Percentiles rank a stretch among this genome's conserved stretches.
These are phyloP conservation scores for Solanum chilense DNA, from an alignment of 257 asterid genomes.

Conservation along the genomic window DNA sequence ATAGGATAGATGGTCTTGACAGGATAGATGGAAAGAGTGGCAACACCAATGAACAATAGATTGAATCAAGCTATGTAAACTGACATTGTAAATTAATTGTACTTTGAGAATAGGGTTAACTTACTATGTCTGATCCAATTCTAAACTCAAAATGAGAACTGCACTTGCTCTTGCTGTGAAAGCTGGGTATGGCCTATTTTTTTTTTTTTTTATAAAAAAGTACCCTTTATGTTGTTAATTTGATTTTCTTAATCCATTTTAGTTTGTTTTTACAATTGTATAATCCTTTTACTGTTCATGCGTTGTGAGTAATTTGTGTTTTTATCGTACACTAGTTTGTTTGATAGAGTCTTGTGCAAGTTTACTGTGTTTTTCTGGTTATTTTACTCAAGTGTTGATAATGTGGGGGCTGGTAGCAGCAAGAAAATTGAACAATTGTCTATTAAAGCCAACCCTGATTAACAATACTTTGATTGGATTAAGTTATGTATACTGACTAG, in stretches of 20 bases:
- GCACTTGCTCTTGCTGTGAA: conserved; percentile 79
- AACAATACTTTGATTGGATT: background rate
- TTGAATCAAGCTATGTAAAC: background rate
- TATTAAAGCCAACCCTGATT: background rate
- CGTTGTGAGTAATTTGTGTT: background rate
- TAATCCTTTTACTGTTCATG: background rate
- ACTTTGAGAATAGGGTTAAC: conserved; percentile 31
- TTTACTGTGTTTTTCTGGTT: background rate
- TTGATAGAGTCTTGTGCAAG: background rate
- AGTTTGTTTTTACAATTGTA: background rate
- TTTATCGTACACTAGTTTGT: background rate
- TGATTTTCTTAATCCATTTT: background rate
- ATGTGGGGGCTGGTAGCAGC: background rate
- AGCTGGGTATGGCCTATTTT: conserved; percentile 48
- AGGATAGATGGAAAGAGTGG: background rate
- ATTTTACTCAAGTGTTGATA: background rate
- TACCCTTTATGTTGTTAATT: background rate
- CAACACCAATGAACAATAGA: background rate
- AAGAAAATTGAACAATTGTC: background rate
- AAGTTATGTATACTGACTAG: background rate
- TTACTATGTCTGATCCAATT: conserved; percentile 74
- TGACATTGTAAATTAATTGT: background rate
- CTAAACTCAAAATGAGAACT: conserved; percentile 90
- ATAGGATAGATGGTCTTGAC: background rate
- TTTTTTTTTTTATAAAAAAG: background rate